Base-by-base conservation (phyloP, 768 basidiomycete species). In the Crepidotus variabilis region DNA sequence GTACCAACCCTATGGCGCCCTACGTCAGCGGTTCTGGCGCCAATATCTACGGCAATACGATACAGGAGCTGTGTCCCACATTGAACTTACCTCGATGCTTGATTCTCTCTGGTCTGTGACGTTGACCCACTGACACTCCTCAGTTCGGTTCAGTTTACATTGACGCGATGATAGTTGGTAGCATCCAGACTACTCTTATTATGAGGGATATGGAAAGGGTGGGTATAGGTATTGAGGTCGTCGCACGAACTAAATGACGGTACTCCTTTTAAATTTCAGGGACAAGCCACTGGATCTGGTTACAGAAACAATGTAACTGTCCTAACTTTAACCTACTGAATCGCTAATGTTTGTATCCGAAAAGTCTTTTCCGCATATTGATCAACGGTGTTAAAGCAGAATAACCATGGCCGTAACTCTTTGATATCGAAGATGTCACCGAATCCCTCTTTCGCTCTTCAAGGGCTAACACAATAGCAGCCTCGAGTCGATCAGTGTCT, bases 51-150 rank as follows among this genome's bases (percentile, higher is more conserved):
- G 82, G 51, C 90, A 95, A 61, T 98, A 98, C 71, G 95, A 97
- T 63, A 89, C 86, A 0, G 74, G 75, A 20, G 68, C 80, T 1
- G 72, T 95, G 39, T 94, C 92, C 0, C 86, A 87, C 59, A 74
- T 95, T 54, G 97, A 98, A 70, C 78, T 97, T 32, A 91, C 89
- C 0, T 91, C 91, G 10, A 94, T 98, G 91, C 87, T 99, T 45
- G 96, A 98, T 73, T 96, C 95, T 1, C 86, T 99, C 35, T 94
- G 94, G 5, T 97, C 94, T 2, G n/a, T n/a, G n/a, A 98, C 96
- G 0, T 82, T 98, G 50, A 90, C 89, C 6, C 72, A 95, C 98
- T 54, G 86, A 96, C 59, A 92, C 86, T 57, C 85, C 88, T 0
- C 84, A 88, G 47, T 98, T 97, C 66, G 96, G 96, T 2, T 80